Evolutionary conservation across 768 basidiomycete genomes (phyloP), one percentile per base, ranked within the genome.

Genomic region (Chlorophyllum brunneum): DNA sequence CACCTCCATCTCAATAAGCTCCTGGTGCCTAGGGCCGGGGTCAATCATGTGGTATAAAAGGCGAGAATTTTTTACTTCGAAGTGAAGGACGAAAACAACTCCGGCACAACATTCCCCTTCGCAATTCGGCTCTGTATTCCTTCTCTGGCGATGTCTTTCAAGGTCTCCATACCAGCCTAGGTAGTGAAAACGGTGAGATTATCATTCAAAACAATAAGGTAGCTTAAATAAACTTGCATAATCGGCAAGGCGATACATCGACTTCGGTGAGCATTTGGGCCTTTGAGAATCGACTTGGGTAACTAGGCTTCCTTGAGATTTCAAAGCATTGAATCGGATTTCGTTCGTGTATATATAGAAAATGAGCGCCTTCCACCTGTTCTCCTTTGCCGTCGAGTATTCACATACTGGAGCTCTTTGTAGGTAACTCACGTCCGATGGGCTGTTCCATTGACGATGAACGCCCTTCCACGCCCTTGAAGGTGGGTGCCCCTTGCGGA

Each of bases 171-270:
- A 23, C 34, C 41, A 20, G 36, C 42, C 54, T 55, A 16, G n/a
- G 13, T 29, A 33, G n/a, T 7, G 15, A 22, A 18, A 33, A n/a
- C 6, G 8, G 20, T 7, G 2, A 5, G 23, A 24, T 26, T 9
- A 15, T 23, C 23, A 23, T 9, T 6, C 9, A 40, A 9, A 18
- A 13, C 15, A 3, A 10, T n/a, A 5, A 20, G 26, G n/a, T 16
- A 22, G 11, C 1, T 16, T 2, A 5, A 20, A 9, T 10, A 8
- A 18, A 33, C 48, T 16, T n/a, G 33, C 38, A 58, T 16, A 46
- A 37, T 34, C 33, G 20, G 68, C 68, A 7, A 70, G 58, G 46
- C 68, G 65, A 57, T 68, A 71, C 70, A 71, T 70, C 8, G 68
- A 70, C 59, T 71, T 70, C 51, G 70, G 68, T 15, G 68, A 70